phyloP scores from a whole-genome alignment of 805 yeast species.

The Blastobotrys peoriensis region DNA sequence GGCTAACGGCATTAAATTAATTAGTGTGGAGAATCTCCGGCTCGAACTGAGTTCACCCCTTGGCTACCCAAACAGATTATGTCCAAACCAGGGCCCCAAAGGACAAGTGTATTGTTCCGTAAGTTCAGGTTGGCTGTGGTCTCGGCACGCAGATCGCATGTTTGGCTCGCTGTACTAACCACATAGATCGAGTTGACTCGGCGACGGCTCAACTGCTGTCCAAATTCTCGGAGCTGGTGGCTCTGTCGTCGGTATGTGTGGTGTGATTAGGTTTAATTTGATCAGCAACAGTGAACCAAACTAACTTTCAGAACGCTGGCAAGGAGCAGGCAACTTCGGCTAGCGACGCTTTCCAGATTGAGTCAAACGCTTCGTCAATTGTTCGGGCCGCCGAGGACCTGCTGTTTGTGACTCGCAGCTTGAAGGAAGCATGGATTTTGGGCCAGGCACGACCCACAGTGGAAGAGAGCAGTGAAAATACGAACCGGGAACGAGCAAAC shows the following conservation, averaged over 20 bases:
- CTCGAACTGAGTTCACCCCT: no score
- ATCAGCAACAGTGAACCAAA: neutral
- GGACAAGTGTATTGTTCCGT: conserved; percentile 20
- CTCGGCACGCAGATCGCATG: no score
- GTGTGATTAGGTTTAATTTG: neutral
- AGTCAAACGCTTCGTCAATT: conserved; percentile 32
- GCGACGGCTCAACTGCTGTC: conserved; percentile 23
- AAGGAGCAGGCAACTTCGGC: conserved; percentile 32
- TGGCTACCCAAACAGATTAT: no score
- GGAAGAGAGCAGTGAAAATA: conserved; percentile 8
- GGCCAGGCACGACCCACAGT: conserved; percentile 31
- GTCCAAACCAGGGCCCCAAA: conserved; percentile 18
- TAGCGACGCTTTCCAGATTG: conserved; percentile 35
- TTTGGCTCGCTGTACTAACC: neutral
- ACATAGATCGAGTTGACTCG: conserved; percentile 22
- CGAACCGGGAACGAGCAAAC: conserved; percentile 7
- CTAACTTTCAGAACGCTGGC: conserved; percentile 19
- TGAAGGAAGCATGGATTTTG: conserved; percentile 39
- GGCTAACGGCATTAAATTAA: no score
- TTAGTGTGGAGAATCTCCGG: no score
- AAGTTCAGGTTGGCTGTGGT: no score
- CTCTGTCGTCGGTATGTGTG: conserved; percentile 22
- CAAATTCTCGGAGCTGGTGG: conserved; percentile 26
- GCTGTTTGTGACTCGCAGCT: conserved; percentile 32
- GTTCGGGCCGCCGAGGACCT: conserved; percentile 35